A percentile compares a stretch with the other conserved stretches of the same genome.
phyloP scores from a whole-genome alignment of 495 filamentous ascomycete species.

The Lophiotrema nucula region DNA sequence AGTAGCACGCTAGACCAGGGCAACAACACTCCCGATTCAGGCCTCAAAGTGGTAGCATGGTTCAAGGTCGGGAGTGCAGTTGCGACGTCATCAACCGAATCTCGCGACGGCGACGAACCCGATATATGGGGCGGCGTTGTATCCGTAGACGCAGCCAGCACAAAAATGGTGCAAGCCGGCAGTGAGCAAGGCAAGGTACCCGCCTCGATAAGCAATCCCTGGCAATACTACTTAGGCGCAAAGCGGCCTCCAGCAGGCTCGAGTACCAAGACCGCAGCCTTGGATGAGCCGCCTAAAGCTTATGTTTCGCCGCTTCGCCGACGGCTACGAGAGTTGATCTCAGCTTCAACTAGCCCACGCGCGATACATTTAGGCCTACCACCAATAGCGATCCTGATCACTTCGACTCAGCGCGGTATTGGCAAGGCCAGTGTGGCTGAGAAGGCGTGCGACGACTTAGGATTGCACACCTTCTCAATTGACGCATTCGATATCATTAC shows the following conservation, averaged over 20 bases:
- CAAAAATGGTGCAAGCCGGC: constrained; percentile 84
- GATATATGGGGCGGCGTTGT: constrained; percentile 81
- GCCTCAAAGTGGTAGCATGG: constrained; percentile 73
- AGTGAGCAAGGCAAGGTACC: constrained; percentile 77
- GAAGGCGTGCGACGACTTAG: constrained; percentile 81
- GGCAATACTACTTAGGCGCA: constrained; percentile 82
- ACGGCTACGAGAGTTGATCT: constrained; percentile 78
- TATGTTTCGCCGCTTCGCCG: constrained; percentile 68
- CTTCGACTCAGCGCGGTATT: constrained; percentile 86
- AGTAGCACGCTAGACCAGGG: background rate
- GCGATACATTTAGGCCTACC: constrained; percentile 84
- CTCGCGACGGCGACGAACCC: constrained; percentile 50
- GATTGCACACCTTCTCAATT: constrained; percentile 83
- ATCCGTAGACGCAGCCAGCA: constrained; percentile 76
- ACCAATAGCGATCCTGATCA: constrained; percentile 80
- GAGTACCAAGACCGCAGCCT: constrained; percentile 1
- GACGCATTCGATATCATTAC: constrained; percentile 92
- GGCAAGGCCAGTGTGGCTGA: constrained; percentile 77
- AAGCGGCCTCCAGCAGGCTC: constrained; percentile 51
- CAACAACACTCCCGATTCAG: background rate
- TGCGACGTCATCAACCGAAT: constrained; percentile 49
- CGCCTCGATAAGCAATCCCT: constrained; percentile 66
- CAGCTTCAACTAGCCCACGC: constrained; percentile 82
- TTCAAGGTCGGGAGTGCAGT: constrained; percentile 81
- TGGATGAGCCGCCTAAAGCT: constrained; percentile 41